Percentiles rank a stretch among this genome's conserved stretches.
phyloP scores from a whole-genome alignment of 2,329 filamentous ascomycete genomes.

The Exophiala aquamarina region DNA sequence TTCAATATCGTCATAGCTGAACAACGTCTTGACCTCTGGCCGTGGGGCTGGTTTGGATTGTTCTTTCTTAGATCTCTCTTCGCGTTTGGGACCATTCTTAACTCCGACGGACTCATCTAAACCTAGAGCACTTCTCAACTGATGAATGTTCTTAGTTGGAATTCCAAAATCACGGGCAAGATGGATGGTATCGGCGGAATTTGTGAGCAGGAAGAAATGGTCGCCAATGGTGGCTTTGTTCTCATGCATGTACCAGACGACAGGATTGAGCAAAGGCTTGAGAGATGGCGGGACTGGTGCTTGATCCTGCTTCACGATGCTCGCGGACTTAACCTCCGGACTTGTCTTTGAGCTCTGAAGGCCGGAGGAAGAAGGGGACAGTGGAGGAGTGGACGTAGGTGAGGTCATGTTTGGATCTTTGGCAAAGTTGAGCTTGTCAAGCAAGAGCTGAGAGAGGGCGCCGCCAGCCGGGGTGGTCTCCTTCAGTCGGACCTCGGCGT shows the following conservation, averaged over 20 bases:
- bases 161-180: conserved; percentile 48
- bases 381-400: conserved; percentile 41
- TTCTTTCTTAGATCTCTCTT: conserved; percentile 47
- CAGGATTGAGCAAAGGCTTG: conserved; percentile 44
- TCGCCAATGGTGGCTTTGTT: conserved; percentile 31
- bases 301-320: conserved; percentile 20
- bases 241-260: conserved; percentile 46
- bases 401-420: conserved; percentile 41
- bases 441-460: conserved; percentile 47
- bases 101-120: conserved; percentile 43
- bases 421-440: conserved; percentile 49
- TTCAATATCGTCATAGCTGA: conserved; percentile 47
- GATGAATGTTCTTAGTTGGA: conserved; percentile 48
- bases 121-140: conserved; percentile 47
- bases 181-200: conserved; percentile 45
- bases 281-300: conserved; percentile 39
- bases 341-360: conserved; percentile 44
- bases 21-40: conserved; percentile 42
- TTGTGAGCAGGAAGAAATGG: conserved; percentile 43
- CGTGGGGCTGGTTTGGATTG: conserved; percentile 24
- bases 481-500: conserved; percentile 24
- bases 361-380: conserved; percentile 44
- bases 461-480: conserved; percentile 26
- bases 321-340: conserved; percentile 38
- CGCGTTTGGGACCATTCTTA: conserved; percentile 36